Conservation (phyloP, 1,284 basidiomycete species). For the Moesziomyces globuligerus region DNA sequence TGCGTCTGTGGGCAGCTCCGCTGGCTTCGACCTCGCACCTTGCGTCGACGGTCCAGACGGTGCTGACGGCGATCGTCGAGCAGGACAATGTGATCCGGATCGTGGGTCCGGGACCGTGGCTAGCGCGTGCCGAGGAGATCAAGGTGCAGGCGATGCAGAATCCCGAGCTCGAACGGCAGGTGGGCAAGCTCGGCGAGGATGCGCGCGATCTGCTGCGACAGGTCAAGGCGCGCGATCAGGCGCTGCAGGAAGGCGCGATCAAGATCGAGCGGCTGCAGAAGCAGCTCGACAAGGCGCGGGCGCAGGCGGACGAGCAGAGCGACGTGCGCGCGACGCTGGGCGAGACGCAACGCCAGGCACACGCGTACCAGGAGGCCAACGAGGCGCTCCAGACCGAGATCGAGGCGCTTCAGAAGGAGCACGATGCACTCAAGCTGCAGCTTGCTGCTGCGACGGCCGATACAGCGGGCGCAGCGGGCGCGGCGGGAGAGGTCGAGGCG, state of each 20-base stretch:
- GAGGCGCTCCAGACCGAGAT: constrained; percentile 90
- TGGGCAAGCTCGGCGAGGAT: constrained; percentile 85
- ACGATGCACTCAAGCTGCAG: constrained; percentile 79
- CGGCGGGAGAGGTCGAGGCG: constrained; percentile 6
- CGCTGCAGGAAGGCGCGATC: constrained; percentile 84
- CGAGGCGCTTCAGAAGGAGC: constrained; percentile 86
- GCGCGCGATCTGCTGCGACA: constrained; percentile 84
- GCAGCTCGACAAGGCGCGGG: constrained; percentile 87
- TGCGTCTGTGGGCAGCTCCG: constrained; percentile 36
- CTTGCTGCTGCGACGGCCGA: constrained; percentile 12
- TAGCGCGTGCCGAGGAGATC: constrained; percentile 84
- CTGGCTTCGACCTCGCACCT: constrained; percentile 43
- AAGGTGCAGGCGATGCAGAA: constrained; percentile 84
- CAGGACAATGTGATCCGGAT: constrained; percentile 62
- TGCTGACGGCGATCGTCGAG: constrained; percentile 54
- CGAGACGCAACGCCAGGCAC: constrained; percentile 85
- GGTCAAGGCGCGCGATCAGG: constrained; percentile 80
- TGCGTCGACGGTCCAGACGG: constrained; percentile 42
- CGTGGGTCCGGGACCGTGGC: constrained; percentile 75
- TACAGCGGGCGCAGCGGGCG: background rate
- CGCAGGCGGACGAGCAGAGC: constrained; percentile 79
- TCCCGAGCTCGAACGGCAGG: constrained; percentile 87
- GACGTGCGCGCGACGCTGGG: constrained; percentile 83
- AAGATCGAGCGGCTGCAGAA: constrained; percentile 95
- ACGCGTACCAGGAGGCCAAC: constrained; percentile 89